Evolutionary conservation across 1,284 basidiomycete species (phyloP).

Genomic region (Pulveroboletus sp.): DNA sequence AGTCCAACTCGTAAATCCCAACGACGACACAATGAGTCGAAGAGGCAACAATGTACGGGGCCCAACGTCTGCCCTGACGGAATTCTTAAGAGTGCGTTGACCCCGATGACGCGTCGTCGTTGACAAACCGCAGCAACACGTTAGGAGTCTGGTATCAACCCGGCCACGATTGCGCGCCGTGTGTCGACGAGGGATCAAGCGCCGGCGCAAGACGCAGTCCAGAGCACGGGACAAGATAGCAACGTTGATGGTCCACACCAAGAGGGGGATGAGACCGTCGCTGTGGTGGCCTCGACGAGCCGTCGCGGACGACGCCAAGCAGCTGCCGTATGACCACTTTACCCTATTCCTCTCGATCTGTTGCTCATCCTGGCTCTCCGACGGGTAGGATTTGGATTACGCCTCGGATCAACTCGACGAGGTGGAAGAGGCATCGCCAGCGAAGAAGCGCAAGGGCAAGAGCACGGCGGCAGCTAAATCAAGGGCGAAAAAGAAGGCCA

Average conservation of each 20-base stretch:
- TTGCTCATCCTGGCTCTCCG: not conserved
- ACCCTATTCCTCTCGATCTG: not conserved
- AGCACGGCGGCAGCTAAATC: slow-evolving; percentile 41
- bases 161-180: slow-evolving; percentile 61
- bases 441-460: slow-evolving; percentile 41
- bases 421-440: slow-evolving; percentile 37
- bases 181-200: slow-evolving; percentile 39
- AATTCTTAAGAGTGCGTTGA: slow-evolving; percentile 75
- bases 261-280: slow-evolving; percentile 1
- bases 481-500: slow-evolving; percentile 47
- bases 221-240: slow-evolving; percentile 34
- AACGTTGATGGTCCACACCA: slow-evolving; percentile 18
- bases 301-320: slow-evolving; percentile 9
- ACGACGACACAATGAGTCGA: slow-evolving; percentile 22
- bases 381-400: slow-evolving; percentile 46
- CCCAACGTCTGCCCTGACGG: slow-evolving; percentile 88
- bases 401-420: slow-evolving; percentile 75
- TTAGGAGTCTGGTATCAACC: slow-evolving; percentile 78
- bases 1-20: not conserved
- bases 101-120: not conserved
- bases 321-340: slow-evolving; percentile 1
- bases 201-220: slow-evolving; percentile 35
- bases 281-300: slow-evolving; percentile 9
- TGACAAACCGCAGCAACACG: slow-evolving; percentile 1
- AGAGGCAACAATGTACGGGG: slow-evolving; percentile 72